Conservation (phyloP, 2,329 filamentous ascomycete genomes). For the Neopestalotiopsis rosae region DNA sequence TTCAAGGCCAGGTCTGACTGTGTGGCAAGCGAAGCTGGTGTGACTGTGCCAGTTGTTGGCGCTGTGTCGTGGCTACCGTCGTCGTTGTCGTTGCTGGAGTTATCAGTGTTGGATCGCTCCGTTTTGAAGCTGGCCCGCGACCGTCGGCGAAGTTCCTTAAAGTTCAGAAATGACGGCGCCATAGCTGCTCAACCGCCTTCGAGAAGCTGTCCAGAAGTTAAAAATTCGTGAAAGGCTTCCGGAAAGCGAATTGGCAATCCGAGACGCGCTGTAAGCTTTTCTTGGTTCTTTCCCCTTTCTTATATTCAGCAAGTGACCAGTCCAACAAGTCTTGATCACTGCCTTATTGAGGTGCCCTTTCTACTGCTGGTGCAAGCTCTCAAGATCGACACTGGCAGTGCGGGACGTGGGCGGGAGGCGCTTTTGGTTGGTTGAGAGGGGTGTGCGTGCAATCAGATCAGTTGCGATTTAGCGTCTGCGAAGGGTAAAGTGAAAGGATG, state of each 20-base stretch:
- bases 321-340: background rate
- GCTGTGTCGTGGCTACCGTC: conserved; percentile 62
- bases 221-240: conserved; percentile 19
- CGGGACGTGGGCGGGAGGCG: background rate
- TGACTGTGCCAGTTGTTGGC: conserved; percentile 72
- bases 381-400: background rate
- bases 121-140: conserved; percentile 77
- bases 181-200: conserved; percentile 40
- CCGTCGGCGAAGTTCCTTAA: conserved; percentile 76
- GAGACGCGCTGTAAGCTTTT: background rate
- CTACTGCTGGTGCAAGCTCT: background rate
- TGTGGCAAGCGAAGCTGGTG: conserved; percentile 75
- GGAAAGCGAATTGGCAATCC: conserved; percentile 17
- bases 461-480: background rate
- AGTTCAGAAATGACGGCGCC: conserved; percentile 69
- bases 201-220: conserved; percentile 17
- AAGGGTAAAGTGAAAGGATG: background rate
- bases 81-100: conserved; percentile 61
- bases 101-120: conserved; percentile 62
- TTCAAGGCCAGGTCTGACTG: conserved; percentile 71
- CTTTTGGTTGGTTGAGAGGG: background rate
- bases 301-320: background rate
- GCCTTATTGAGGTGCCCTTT: background rate
- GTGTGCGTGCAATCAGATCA: background rate
- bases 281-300: background rate